A percentile compares a stretch with the other conserved stretches of the same genome.
phyloP scores from a whole-genome alignment of 345 rosid species.

The Dimocarpus longan region DNA sequence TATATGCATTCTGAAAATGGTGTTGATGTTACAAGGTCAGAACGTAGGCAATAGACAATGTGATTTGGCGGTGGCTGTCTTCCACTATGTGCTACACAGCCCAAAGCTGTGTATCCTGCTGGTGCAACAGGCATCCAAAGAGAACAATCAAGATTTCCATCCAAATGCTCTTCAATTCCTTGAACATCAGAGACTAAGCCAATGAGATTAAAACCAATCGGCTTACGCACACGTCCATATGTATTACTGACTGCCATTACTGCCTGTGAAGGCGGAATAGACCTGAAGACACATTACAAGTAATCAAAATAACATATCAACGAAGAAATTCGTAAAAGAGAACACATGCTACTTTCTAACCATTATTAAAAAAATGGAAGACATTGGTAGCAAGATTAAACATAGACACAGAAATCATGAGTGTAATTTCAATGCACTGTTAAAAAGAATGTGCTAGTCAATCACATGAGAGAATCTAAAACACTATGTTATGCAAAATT shows the following conservation, averaged over 20 bases:
- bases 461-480: not conserved
- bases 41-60: conserved; percentile 82
- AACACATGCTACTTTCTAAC: not conserved
- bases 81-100: conserved; percentile 89
- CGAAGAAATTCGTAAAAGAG: not conserved
- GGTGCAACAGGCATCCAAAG: conserved; percentile 99
- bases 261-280: conserved; percentile 94
- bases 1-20: conserved; percentile 84
- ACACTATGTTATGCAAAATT: not conserved
- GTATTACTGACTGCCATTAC: conserved; percentile 92
- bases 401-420: not conserved
- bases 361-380: not conserved
- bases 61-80: conserved; percentile 81
- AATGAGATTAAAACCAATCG: conserved; percentile 71
- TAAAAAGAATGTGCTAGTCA: not conserved
- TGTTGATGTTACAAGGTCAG: conserved; percentile 93
- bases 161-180: conserved; percentile 46
- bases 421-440: not conserved
- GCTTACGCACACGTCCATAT: conserved; percentile 96
- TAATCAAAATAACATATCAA: not conserved
- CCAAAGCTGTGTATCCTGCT: conserved; percentile 80
- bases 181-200: conserved; percentile 65
- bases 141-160: conserved; percentile 62
- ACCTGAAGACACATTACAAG: conserved; percentile 54
- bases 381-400: not conserved